phyloP scores from a whole-genome alignment of 2,329 filamentous ascomycete species.

The Phoma sp. region DNA sequence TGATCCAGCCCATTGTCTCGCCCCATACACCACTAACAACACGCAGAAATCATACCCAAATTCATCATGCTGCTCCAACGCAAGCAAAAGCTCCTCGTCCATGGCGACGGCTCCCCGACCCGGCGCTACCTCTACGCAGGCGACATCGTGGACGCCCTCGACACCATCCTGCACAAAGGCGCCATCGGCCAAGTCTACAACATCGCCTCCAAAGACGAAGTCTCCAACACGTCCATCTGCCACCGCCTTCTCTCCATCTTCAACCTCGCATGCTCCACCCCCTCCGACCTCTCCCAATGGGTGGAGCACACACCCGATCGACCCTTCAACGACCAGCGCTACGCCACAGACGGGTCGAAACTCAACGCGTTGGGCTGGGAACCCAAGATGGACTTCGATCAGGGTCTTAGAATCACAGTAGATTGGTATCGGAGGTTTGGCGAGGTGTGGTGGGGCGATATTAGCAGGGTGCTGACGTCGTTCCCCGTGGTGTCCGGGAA shows the following conservation, averaged over 20 bases:
- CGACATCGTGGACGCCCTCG: slow-evolving; percentile 81
- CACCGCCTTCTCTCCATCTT: slow-evolving; percentile 68
- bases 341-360: slow-evolving; percentile 49
- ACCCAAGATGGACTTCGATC: slow-evolving; percentile 44
- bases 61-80: slow-evolving; percentile 76
- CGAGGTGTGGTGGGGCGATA: slow-evolving; percentile 51
- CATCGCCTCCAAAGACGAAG: slow-evolving; percentile 77
- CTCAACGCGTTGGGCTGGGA: slow-evolving; percentile 46
- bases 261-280: slow-evolving; percentile 52
- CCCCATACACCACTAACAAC: slow-evolving; percentile 13
- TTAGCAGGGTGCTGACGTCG: slow-evolving; percentile 46
- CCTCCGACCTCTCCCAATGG: slow-evolving; percentile 63
- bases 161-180: slow-evolving; percentile 82
- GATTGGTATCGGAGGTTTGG: slow-evolving; percentile 49
- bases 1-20: too few relatives aligned
- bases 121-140: slow-evolving; percentile 79
- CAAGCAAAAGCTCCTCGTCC: slow-evolving; percentile 70
- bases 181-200: slow-evolving; percentile 80
- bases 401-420: slow-evolving; percentile 46
- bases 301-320: slow-evolving; percentile 78
- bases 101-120: slow-evolving; percentile 77
- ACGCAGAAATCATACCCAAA: slow-evolving; percentile 81
- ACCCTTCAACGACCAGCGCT: slow-evolving; percentile 60
- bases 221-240: slow-evolving; percentile 76
- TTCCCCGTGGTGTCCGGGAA: slow-evolving; percentile 48